These are phyloP conservation scores for Kwoniella sp. DNA, from an alignment of 768 basidiomycete genomes.

Conservation along the genomic window DNA sequence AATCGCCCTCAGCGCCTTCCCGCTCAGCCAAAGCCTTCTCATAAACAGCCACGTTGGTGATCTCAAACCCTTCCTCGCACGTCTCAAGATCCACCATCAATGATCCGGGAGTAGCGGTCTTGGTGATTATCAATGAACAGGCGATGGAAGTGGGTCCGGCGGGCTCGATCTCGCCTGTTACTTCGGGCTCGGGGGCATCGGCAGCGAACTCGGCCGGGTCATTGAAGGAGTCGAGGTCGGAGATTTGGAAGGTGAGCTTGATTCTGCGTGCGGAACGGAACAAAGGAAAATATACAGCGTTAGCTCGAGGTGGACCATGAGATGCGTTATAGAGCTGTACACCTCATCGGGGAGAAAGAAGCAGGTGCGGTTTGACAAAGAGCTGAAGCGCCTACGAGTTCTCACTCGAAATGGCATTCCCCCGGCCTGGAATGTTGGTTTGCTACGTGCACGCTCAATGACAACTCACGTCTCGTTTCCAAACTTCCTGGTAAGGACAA, in stretches of 20 bases:
- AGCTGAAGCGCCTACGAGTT: no score
- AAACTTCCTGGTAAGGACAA: constrained; percentile 76
- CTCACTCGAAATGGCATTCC: no score
- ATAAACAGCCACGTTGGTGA: constrained; percentile 81
- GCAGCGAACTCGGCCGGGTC: constrained; percentile 57
- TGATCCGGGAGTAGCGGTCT: constrained; percentile 64
- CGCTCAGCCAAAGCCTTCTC: constrained; percentile 78
- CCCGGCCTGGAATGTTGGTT: no score
- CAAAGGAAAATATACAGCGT: neutral
- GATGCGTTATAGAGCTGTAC: no score
- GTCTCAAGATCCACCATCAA: constrained; percentile 60
- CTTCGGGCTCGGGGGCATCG: constrained; percentile 29
- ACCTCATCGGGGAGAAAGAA: no score
- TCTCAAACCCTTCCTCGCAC: constrained; percentile 57
- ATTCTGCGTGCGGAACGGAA: constrained; percentile 61
- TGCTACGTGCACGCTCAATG: no score
- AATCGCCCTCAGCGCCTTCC: constrained; percentile 84
- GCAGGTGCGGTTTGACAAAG: no score
- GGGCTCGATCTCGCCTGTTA: constrained; percentile 52
- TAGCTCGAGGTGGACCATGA: no score
- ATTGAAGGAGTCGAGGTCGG: constrained; percentile 69
- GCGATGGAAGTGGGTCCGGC: constrained; percentile 65
- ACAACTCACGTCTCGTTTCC: constrained; percentile 80
- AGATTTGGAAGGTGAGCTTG: constrained; percentile 87
- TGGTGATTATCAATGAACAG: constrained; percentile 78